These are phyloP conservation scores for Chalaropsis thielavioides DNA, from an alignment of 2,329 filamentous ascomycete genomes.

Conservation along the genomic window DNA sequence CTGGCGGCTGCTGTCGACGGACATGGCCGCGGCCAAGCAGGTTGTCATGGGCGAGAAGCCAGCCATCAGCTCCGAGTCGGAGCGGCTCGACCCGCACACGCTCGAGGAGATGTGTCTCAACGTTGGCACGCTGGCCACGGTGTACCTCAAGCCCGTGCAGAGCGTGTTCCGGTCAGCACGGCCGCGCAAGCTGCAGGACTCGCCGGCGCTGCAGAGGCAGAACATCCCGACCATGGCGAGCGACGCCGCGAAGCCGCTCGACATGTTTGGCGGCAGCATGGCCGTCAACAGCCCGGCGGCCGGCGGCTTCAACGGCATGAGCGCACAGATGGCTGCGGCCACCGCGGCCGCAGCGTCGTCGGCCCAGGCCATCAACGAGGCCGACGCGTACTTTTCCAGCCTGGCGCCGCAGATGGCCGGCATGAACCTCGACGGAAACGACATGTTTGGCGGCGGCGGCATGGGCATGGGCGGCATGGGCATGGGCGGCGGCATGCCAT, in stretches of 20 bases:
- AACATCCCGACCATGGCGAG: conserved; percentile 35
- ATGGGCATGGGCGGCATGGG: not conserved
- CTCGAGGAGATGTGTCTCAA: conserved; percentile 96
- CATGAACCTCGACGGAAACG: conserved; percentile 51
- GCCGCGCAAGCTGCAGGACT: conserved; percentile 63
- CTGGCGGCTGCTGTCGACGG: conserved; percentile 88
- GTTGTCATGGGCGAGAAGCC: conserved; percentile 98
- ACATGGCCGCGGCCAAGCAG: conserved; percentile 70
- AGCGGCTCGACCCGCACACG: conserved; percentile 79
- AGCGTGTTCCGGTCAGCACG: conserved; percentile 88
- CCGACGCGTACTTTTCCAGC: conserved; percentile 77
- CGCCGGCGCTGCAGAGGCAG: conserved; percentile 70
- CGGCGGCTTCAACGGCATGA: not conserved
- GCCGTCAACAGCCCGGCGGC: conserved; percentile 27
- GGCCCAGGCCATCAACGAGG: conserved; percentile 62
- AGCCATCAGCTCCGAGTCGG: conserved; percentile 86
- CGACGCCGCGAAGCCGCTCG: conserved; percentile 42
- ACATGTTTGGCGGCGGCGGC: conserved; percentile 48
- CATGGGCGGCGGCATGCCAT: conserved; percentile 32
- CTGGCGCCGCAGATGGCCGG: conserved; percentile 62
- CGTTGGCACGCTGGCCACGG: conserved; percentile 87
- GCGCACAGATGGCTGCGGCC: not conserved
- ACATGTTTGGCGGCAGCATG: conserved; percentile 39
- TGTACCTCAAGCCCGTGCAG: conserved; percentile 95
- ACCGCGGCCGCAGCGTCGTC: not conserved